Evolutionary conservation across 305 asterid species (phyloP).

Genomic region (Euphrasia arctica): DNA sequence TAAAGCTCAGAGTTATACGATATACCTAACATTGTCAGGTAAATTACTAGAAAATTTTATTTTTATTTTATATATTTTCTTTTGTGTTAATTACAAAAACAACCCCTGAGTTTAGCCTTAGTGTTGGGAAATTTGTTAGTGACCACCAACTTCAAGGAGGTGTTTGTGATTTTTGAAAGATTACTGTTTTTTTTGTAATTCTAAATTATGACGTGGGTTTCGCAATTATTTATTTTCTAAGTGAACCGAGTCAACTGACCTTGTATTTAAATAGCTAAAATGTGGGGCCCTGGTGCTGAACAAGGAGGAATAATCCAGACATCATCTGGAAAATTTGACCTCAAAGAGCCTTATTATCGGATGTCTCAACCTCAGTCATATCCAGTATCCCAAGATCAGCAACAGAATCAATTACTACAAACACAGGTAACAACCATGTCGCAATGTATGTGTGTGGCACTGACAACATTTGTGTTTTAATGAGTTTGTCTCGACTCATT

Average conservation of each 20-base stretch:
- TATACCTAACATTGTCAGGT: conserved; percentile 85
- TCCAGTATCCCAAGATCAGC: conserved; percentile 77
- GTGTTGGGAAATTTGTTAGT: neutral
- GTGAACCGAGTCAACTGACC: conserved; percentile 10
- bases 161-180: neutral
- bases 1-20: conserved; percentile 95
- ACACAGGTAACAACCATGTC: conserved; percentile 59
- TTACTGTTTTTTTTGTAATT: neutral
- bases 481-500: neutral
- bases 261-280: conserved; percentile 51
- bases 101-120: neutral
- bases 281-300: conserved; percentile 97
- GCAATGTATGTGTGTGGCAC: neutral
- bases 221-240: conserved; percentile 33
- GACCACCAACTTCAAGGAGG: neutral
- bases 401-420: conserved; percentile 65
- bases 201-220: neutral
- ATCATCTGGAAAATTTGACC: conserved; percentile 87
- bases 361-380: conserved; percentile 97
- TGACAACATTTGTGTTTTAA: neutral
- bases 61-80: neutral
- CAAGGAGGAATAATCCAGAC: conserved; percentile 93
- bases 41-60: conserved; percentile 22
- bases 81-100: neutral
- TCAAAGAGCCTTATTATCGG: conserved; percentile 96